Evolutionary conservation across 805 yeast species (phyloP), one percentile per base, ranked within the genome.

Genomic region (Zygosaccharomyces rouxii): DNA sequence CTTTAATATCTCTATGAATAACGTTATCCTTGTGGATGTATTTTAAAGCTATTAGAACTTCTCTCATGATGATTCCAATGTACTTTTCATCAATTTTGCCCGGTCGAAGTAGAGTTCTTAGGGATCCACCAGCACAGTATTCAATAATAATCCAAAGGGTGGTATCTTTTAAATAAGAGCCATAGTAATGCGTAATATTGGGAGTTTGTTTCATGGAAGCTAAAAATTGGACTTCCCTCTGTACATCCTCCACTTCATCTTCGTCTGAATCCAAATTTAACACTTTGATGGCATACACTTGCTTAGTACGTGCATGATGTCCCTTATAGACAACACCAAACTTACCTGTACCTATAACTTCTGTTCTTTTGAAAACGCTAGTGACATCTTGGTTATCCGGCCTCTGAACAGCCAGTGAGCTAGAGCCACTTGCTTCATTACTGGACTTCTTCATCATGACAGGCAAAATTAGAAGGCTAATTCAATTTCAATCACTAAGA

Each of bases 141-240:
- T 94, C 99, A 97, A 94, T 94, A 50, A 94, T 82, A 64, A 94
- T 90, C 98, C 99, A 94, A 31, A 94, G 73, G 59, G 86, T 84
- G n/a, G 96, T 85, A 42, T 92, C 97, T 53, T 83, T 80, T 25
- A 95, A 69, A 55, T 85, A 84, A 0, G 95, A 85, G 0, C 97
- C 97, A 62, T 86, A 87, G 68, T 94, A 94, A 54, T 85, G 90
- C 2, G 96, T 89, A 46, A 94, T 88, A 59, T 94, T 94, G n/a
- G 95, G 94, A 14, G 86, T 86, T 47, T 80, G 81, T 57, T 87
- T 86, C 54, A 94, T 71, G 54, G 86, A 89, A 1, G 95, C 74
- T 48, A 94, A 73, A 65, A 94, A 85, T 60, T 86, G 89, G 46
- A 94, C 81, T 71, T 94, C 99, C 58, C 81, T 86, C 64, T 90